Base-by-base conservation (phyloP, 2,329 filamentous ascomycete genomes). In the Lasiodiplodia theobromae region DNA sequence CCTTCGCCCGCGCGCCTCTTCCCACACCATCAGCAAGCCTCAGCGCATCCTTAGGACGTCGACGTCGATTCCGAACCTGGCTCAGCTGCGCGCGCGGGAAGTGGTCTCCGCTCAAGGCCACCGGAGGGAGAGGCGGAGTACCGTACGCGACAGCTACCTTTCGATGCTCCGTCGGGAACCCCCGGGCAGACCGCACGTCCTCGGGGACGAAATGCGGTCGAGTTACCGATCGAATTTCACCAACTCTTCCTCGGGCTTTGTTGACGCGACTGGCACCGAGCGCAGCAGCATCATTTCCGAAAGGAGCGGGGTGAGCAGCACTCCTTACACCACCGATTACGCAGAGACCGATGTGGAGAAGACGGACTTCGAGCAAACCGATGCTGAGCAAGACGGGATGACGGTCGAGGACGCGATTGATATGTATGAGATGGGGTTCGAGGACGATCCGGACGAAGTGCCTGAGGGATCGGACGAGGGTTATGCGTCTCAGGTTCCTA, bases 281-380 rank as follows among this genome's bases (percentile, higher is more conserved):
- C 87, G 92, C 70, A 96, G 92, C 78, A 97, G 94, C 75, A 85
- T 96, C 62, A 78, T 91, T 71, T 96, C 93, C 3, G 93, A 92
- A 73, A 88, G 89, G 70, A 96, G 92, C 82, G 66, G 56, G n/a
- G 94, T 92, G 1, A 85, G 90, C 66, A 91, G 85, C 82, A 81
- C 96, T 84, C 70, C 86, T 85, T 79, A 93, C 67, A 90, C 92
- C 21, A 71, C 69, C 73, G 76, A 51, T 71, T 58, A 74, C 71
- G 72, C 74, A 56, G 68, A 74, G 28, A 58, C 74, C 14, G 71
- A 71, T 21, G 52, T 23, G 12, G 65, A 71, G 18, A 51, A 60
- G 34, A 44, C 67, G 31, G 52, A 70, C 68, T 71, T 51, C 71
- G 68, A 67, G 52, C 57, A 71, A 57, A 66, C 68, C 16, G 40